Conservation (phyloP, 2,329 filamentous ascomycete species). For the Fusarium ambrosium region DNA sequence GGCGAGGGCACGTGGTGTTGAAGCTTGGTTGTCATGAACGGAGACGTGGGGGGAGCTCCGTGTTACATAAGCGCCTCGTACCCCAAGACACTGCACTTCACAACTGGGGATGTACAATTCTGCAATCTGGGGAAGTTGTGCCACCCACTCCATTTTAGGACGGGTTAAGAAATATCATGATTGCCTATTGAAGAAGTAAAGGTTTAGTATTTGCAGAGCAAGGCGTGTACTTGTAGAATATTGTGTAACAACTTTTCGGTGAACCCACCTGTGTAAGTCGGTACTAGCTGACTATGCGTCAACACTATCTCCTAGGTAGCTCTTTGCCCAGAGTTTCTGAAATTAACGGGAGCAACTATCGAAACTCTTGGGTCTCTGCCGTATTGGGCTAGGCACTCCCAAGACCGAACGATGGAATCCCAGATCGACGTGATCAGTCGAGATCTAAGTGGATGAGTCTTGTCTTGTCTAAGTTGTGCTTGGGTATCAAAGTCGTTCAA, state of each 20-base stretch:
- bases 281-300: not conserved
- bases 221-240: not conserved
- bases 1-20: conserved; percentile 44
- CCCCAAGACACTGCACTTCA: not conserved
- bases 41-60: conserved; percentile 26
- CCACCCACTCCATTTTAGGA: not conserved
- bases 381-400: not conserved
- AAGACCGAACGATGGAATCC: conserved; percentile 1
- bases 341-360: conserved; percentile 7
- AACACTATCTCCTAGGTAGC: not conserved
- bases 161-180: not conserved
- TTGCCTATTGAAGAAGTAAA: not conserved
- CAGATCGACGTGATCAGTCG: not conserved
- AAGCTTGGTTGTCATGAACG: conserved; percentile 23
- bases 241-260: not conserved
- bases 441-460: conserved; percentile 1
- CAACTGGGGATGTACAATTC: not conserved
- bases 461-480: not conserved
- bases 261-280: not conserved
- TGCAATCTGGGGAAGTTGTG: not conserved
- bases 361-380: conserved; percentile 3
- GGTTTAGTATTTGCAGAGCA: not conserved
- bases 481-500: conserved; percentile 3
- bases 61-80: conserved; percentile 16
- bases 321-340: conserved; percentile 1